Evolutionary conservation across 2,329 filamentous ascomycete genomes (phyloP), one percentile per base, ranked within the genome.

Genomic region (Arthrobotrys iridis): DNA sequence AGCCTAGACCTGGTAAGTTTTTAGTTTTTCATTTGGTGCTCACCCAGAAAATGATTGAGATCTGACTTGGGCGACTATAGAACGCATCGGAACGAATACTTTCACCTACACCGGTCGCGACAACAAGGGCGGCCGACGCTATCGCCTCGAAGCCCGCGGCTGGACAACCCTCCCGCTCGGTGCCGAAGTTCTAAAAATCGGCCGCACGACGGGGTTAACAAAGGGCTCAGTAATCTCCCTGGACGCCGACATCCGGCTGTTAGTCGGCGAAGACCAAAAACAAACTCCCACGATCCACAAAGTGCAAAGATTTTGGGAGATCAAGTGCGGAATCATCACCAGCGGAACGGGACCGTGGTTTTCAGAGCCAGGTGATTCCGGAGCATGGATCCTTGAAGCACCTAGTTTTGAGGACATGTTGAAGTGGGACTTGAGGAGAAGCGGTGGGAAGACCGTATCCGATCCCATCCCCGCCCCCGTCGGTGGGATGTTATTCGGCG

Each of bases 111-210:
- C 48, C n/a, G 58, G 58, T 10, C 26, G 30, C 13, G 72, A 76
- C 24, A 76, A 76, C 48, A 64, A 48, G 13, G 33, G 46, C 24
- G 64, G 58, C n/a, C 63, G 62, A 45, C 37, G 72, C 5, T 65
- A 70, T 48, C 72, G 64, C 20, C 50, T 76, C 26, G 72, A 76
- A 65, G 72, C 72, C 41, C 58, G 65, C 48, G 72, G 72, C 26
- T 76, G 72, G 72, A 57, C 63, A 4, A 11, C 48, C 13, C 64
- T 70, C 5, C 10, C 37, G 0, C 28, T 70, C 11, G 64, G 64
- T 18, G 57, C 57, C 33, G 43, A 65, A 43, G 64, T 70, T 11
- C 41, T 76, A 15, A 76, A 76, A 37, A 18, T 70, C 24, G 72
- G 72, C 4, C 57, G 72, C 20, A 67, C 72, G 8, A 76, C 72